These are phyloP conservation scores for Zygnema cylindricum DNA, from an alignment of 139 green algal species.

Conservation along the genomic window DNA sequence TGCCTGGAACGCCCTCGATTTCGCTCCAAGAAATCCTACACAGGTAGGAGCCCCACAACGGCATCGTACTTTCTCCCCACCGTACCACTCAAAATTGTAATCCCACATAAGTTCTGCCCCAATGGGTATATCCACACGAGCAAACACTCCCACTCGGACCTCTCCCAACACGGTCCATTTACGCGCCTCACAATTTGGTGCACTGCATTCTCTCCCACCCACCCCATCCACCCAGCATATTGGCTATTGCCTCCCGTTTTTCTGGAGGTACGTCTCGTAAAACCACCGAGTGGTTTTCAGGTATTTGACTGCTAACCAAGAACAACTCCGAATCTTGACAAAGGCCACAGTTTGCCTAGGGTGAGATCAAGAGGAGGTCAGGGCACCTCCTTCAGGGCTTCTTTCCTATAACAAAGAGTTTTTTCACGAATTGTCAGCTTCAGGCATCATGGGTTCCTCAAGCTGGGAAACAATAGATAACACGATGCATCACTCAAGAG, in stretches of 20 bases:
- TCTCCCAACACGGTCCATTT: slow-evolving; percentile 97
- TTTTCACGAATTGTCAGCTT: too few relatives aligned
- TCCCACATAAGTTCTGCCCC: slow-evolving; percentile 85
- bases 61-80: slow-evolving; percentile 57
- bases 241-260: too few relatives aligned
- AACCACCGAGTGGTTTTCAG: background rate
- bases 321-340: too few relatives aligned
- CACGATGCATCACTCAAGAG: too few relatives aligned
- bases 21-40: slow-evolving; percentile 57
- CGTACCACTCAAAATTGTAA: slow-evolving; percentile 62
- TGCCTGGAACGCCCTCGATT: slow-evolving; percentile 47
- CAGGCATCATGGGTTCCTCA: too few relatives aligned
- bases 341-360: too few relatives aligned
- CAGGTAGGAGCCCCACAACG: slow-evolving; percentile 51
- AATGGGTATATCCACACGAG: slow-evolving; percentile 68
- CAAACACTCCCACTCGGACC: slow-evolving; percentile 95
- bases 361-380: too few relatives aligned
- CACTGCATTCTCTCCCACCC: too few relatives aligned
- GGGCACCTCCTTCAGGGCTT: too few relatives aligned
- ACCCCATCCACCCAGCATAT: too few relatives aligned
- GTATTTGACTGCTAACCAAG: background rate
- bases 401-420: too few relatives aligned
- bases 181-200: slow-evolving; percentile 97
- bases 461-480: too few relatives aligned
- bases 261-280: slow-evolving; percentile 7